Evolutionary conservation across 2,329 filamentous ascomycete genomes (phyloP), one percentile per base, ranked within the genome.

Genomic region (Pseudogymnoascus sp.): DNA sequence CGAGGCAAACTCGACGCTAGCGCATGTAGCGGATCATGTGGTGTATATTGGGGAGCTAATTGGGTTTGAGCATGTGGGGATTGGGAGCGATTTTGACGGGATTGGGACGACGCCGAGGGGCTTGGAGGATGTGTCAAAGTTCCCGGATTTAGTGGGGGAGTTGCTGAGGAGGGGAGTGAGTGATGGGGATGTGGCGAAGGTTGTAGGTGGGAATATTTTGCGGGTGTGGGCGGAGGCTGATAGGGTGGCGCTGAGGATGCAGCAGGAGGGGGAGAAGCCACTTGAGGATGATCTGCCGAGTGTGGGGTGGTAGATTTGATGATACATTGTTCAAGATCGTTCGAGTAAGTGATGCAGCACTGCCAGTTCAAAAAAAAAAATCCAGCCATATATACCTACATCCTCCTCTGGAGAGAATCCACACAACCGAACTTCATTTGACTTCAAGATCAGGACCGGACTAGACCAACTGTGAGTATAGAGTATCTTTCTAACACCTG

Each of bases 31-130:
- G 1, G 81, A 86, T 65, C 93, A 97, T 74, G 88, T 97, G 65
- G 80, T 85, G 67, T 82, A 97, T 72, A 93, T 97, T 68, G 93
- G 91, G 2, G 79, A 89, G 53, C 77, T 88, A 33, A 91, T 96
- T 65, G 93, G 93, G 2, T 97, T 89, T 69, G 89, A 93, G 42
- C 84, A 96, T 72, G 91, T 97, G 15, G 93, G 93, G 0, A 76
- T 97, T 17, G 93, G 93, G 0, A 92, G 89, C 61, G 93, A 97
- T 74, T 97, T 93, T 73, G 93, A 97, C 73, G 93, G 85, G 7
- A 93, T 93, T 63, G 71, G 74, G 1, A 74, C 69, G 0, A 86
- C 86, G 4, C 91, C 93, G 0, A 73, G 78, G 62, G 93, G 93
- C 0, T 75, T 97, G 59, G 90, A 95, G 38, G 92, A 96, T 73